A percentile compares a stretch with the other conserved stretches of the same genome.
Evolutionary conservation across 2,329 filamentous ascomycete genomes (phyloP).

Genomic region (Penicillium olsonii): DNA sequence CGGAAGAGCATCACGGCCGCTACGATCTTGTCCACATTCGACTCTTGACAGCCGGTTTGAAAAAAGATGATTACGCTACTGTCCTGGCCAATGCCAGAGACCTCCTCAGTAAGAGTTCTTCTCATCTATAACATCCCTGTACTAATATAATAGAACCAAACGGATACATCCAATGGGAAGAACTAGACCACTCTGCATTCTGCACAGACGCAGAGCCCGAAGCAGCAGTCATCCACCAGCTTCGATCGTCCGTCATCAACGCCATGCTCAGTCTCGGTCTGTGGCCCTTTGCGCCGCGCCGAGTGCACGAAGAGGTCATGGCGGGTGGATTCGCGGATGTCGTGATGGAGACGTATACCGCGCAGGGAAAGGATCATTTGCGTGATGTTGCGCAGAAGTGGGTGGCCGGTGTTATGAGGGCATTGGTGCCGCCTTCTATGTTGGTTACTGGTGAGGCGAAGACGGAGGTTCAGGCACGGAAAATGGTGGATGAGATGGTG

Average conservation of each 20-base stretch:
- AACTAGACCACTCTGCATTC: constrained; percentile 23
- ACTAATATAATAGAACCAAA: constrained; percentile 11
- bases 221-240: constrained; percentile 3
- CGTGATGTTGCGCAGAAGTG: constrained; percentile 13
- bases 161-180: constrained; percentile 33
- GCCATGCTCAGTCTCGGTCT: constrained; percentile 17
- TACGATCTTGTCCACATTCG: constrained; percentile 37
- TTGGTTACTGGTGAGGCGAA: constrained; percentile 10
- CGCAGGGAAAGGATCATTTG: constrained; percentile 14
- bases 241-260: constrained; percentile 10
- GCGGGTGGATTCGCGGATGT: constrained; percentile 10
- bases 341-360: constrained; percentile 13
- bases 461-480: constrained; percentile 6
- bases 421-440: constrained; percentile 16
- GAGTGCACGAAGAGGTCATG: constrained; percentile 14
- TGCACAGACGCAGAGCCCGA: constrained; percentile 15
- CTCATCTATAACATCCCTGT: too few relatives aligned
- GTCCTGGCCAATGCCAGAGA: constrained; percentile 28
- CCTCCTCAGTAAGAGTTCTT: constrained; percentile 27
- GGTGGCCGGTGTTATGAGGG: constrained; percentile 17
- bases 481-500: constrained; percentile 14
- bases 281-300: constrained; percentile 11
- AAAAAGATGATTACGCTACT: constrained; percentile 20
- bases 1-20: constrained; percentile 24
- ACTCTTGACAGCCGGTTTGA: constrained; percentile 29